These are phyloP conservation scores for Wickerhamomyces chaumierensis DNA, from an alignment of 805 yeast species.

Conservation along the genomic window DNA sequence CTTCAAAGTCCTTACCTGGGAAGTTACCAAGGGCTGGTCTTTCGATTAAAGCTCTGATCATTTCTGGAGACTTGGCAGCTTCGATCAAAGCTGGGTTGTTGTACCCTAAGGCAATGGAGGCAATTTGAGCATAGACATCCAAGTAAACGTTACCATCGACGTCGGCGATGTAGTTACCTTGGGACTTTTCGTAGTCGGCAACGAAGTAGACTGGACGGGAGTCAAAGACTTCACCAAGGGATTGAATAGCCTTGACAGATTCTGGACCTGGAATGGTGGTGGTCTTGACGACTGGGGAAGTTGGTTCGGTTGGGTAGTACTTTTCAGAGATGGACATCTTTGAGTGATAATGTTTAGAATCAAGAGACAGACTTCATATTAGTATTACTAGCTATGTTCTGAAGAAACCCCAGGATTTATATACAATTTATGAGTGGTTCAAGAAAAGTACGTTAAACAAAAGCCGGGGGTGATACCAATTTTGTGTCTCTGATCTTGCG, in stretches of 20 bases:
- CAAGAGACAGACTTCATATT: too few species aligned
- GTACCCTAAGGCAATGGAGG: conserved; percentile 79
- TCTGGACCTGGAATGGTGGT: conserved; percentile 67
- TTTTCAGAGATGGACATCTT: conserved; percentile 32
- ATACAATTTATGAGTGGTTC: too few species aligned
- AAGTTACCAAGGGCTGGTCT: conserved; percentile 82
- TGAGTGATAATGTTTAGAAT: too few species aligned
- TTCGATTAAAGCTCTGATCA: conserved; percentile 65
- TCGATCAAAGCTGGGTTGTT: conserved; percentile 67
- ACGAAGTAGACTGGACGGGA: conserved; percentile 63
- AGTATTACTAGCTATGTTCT: too few species aligned
- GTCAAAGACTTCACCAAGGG: conserved; percentile 56
- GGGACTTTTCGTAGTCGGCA: conserved; percentile 64
- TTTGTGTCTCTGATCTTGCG: too few species aligned
- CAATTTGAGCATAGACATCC: conserved; percentile 76
- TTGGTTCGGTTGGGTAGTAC: conserved; percentile 77
- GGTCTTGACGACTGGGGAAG: conserved; percentile 51
- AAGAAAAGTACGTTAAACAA: too few species aligned
- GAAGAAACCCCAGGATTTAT: too few species aligned
- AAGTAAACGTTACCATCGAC: conserved; percentile 67
- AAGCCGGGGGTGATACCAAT: too few species aligned
- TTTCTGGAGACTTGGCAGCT: conserved; percentile 58
- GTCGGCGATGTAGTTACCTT: conserved; percentile 73
- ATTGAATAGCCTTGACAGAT: conserved; percentile 37
- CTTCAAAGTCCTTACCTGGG: conserved; percentile 59